Evolutionary conservation across 2,329 filamentous ascomycete species (phyloP).

Genomic region (Teratosphaeria zuluensis): DNA sequence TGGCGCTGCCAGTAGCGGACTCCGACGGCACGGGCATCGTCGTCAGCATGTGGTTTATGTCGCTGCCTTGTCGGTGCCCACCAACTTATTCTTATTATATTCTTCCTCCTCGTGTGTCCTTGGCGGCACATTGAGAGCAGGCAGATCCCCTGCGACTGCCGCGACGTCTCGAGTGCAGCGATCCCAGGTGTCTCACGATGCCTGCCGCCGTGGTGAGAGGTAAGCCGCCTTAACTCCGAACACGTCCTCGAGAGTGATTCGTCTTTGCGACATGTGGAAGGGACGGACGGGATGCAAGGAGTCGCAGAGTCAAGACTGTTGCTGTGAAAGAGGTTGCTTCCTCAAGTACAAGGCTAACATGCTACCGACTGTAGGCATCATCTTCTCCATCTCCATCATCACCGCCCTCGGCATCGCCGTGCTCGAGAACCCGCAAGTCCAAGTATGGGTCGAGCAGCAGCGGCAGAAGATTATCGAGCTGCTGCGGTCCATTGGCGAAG

Average conservation of each 20-base stretch:
- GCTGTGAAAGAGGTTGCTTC: background rate
- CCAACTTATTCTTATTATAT: background rate
- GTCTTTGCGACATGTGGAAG: background rate
- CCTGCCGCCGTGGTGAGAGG: conserved; percentile 16
- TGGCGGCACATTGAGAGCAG: background rate
- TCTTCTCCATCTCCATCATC: conserved; percentile 52
- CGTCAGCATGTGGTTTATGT: no score
- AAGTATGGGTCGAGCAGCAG: conserved; percentile 52
- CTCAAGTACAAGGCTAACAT: conserved; percentile 5
- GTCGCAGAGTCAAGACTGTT: no score
- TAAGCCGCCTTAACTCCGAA: background rate
- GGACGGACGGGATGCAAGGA: background rate
- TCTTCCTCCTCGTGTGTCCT: background rate
- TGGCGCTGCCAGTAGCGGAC: no score
- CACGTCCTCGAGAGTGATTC: background rate
- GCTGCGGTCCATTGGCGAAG: conserved; percentile 50
- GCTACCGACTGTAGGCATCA: conserved; percentile 41
- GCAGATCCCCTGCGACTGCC: background rate
- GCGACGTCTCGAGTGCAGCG: background rate
- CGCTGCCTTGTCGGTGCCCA: no score
- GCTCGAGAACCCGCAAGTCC: conserved; percentile 54
- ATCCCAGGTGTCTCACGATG: conserved; percentile 3
- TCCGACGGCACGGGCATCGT: no score
- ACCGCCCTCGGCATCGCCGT: conserved; percentile 54
- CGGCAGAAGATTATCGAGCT: conserved; percentile 52